Percentiles rank a stretch among this genome's conserved stretches.
Evolutionary conservation across 805 yeast genomes (phyloP).

Genomic region (Myxozyma mucilagina): DNA sequence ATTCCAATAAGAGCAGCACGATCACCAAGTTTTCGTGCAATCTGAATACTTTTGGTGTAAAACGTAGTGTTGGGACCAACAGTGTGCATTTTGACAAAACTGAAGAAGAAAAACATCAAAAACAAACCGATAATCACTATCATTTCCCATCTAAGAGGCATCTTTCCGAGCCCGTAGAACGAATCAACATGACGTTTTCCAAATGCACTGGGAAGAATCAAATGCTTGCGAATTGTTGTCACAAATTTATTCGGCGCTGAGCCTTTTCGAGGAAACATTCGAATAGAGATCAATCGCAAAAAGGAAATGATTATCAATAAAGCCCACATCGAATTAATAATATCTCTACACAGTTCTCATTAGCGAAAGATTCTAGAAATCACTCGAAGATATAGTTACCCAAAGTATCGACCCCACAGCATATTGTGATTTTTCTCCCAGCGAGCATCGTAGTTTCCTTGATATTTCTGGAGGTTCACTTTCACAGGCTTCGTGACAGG

Average conservation of each 20-base stretch:
- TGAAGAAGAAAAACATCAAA: conserved; percentile 11
- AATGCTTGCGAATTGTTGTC: conserved; percentile 14
- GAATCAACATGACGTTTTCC: conserved; percentile 33
- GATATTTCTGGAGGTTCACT: not conserved
- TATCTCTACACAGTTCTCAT: not conserved
- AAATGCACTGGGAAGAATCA: conserved; percentile 38
- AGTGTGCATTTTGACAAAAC: conserved; percentile 5
- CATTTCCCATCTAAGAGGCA: conserved; percentile 46
- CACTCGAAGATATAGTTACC: conserved; percentile 1
- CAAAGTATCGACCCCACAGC: conserved; percentile 14
- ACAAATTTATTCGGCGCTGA: conserved; percentile 5
- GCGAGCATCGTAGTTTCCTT: conserved; percentile 7
- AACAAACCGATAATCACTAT: conserved; percentile 2
- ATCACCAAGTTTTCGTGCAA: conserved; percentile 12
- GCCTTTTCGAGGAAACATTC: conserved; percentile 13
- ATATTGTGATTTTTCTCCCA: conserved; percentile 12
- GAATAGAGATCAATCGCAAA: not conserved
- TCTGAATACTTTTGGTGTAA: not conserved
- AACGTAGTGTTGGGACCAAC: not conserved
- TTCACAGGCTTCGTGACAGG: conserved; percentile 11
- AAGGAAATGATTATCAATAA: conserved; percentile 12
- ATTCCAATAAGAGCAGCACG: conserved; percentile 37
- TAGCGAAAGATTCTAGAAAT: too few relatives aligned
- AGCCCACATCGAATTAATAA: conserved; percentile 25
- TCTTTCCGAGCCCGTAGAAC: conserved; percentile 22